Percentiles rank a stretch among this genome's conserved stretches.
Conservation (phyloP, 306 rosid genomes). For the Cucurbita argyrosperma region DNA sequence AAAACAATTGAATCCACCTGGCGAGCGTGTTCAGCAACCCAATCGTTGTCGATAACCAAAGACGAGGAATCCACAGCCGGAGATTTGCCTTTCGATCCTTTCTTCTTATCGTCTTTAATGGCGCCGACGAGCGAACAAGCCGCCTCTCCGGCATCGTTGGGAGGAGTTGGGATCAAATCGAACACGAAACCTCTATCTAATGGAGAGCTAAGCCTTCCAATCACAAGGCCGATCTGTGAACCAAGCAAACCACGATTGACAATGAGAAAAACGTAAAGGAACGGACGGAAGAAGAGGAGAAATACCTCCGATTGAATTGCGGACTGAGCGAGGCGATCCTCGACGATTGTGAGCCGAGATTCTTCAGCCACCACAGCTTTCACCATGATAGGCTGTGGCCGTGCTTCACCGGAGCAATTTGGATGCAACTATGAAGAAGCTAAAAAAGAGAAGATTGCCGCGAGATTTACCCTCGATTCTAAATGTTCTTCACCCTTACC, state of each 20-base stretch:
- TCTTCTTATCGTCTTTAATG: constrained; percentile 43
- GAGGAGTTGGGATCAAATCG: constrained; percentile 69
- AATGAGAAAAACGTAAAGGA: neutral
- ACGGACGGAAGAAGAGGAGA: neutral
- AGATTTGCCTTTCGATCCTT: constrained; percentile 49
- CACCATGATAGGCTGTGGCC: constrained; percentile 38
- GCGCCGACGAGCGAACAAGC: constrained; percentile 41
- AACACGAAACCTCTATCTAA: constrained; percentile 69
- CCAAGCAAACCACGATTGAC: neutral
- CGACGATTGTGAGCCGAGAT: constrained; percentile 42
- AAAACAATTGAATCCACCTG: constrained; percentile 28
- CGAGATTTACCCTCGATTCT: neutral
- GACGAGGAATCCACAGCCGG: constrained; percentile 40
- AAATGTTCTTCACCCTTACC: neutral
- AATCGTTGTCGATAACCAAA: constrained; percentile 48
- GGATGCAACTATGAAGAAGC: neutral
- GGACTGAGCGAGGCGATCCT: constrained; percentile 61
- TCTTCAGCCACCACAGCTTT: constrained; percentile 81
- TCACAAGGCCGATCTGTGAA: constrained; percentile 59
- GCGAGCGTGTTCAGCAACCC: constrained; percentile 93
- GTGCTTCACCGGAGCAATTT: neutral
- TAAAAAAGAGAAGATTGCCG: neutral
- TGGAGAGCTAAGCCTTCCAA: constrained; percentile 56
- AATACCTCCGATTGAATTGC: constrained; percentile 41
- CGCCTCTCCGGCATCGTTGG: constrained; percentile 49